A percentile compares a stretch with the other conserved stretches of the same genome.
Conservation (phyloP, 768 basidiomycete species). For the Mycena metata region DNA sequence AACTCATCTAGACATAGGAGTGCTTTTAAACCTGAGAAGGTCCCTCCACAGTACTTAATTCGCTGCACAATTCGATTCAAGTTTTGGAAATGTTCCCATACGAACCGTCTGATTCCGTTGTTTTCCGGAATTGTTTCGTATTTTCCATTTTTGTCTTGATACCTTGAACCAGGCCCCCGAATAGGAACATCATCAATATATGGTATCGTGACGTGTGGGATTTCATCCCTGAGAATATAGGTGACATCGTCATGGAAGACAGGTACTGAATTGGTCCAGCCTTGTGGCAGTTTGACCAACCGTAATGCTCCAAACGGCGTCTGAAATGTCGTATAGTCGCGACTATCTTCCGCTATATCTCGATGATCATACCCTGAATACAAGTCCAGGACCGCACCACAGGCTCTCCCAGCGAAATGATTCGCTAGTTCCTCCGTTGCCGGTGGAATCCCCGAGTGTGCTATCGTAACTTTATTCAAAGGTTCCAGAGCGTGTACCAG, state of each 20-base stretch:
- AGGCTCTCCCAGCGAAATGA: neutral
- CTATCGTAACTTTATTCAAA: no score
- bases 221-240: neutral
- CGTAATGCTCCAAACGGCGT: neutral
- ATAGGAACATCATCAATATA: neutral
- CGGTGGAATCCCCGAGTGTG: no score
- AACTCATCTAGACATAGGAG: neutral
- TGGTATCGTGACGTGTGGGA: neutral
- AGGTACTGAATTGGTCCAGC: neutral
- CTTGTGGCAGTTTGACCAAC: neutral
- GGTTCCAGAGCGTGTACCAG: no score
- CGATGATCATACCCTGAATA: neutral
- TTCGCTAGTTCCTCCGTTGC: neutral
- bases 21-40: neutral
- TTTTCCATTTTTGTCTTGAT: neutral
- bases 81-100: neutral
- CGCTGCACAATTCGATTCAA: neutral
- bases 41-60: neutral
- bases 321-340: neutral
- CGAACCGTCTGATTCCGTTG: neutral
- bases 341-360: neutral
- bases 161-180: no score
- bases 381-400: neutral
- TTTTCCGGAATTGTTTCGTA: neutral
- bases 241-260: neutral